Conservation (phyloP, 805 yeast species). For the Lachancea sp. region DNA sequence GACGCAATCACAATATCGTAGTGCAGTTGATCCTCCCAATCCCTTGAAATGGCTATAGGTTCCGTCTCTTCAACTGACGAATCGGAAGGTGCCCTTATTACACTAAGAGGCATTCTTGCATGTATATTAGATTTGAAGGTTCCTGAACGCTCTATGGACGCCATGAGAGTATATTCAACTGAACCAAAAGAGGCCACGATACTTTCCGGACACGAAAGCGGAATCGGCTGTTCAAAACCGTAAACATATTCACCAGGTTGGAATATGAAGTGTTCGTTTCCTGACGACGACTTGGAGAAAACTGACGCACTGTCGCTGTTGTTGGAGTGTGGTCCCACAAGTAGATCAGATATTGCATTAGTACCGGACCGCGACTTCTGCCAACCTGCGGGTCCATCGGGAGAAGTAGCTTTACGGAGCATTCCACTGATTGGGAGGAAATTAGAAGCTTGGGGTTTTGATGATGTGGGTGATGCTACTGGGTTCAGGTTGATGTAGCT, state of each 20-base stretch:
- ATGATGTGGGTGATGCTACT: constrained; percentile 9
- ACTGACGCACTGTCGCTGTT: constrained; percentile 12
- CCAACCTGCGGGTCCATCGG: constrained; percentile 11
- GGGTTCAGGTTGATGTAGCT: constrained; percentile 18
- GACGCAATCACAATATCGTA: constrained; percentile 91
- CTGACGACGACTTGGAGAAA: constrained; percentile 14
- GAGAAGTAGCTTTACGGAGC: constrained; percentile 25
- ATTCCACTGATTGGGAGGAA: constrained; percentile 27
- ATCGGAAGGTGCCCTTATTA: constrained; percentile 73
- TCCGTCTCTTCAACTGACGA: constrained; percentile 82
- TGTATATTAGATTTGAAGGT: constrained; percentile 73
- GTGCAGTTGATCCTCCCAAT: constrained; percentile 88
- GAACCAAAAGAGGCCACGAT: constrained; percentile 73
- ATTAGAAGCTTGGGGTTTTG: constrained; percentile 13
- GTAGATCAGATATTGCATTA: constrained; percentile 25
- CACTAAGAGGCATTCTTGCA: constrained; percentile 55
- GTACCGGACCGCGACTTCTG: constrained; percentile 19
- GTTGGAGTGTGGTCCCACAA: constrained; percentile 18
- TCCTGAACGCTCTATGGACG: constrained; percentile 68
- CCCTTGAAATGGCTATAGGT: constrained; percentile 83
- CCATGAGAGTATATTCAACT: constrained; percentile 65
- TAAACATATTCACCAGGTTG: constrained; percentile 88
- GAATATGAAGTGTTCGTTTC: constrained; percentile 41
- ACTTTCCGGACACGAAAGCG: constrained; percentile 76
- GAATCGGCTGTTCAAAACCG: constrained; percentile 84